Evolutionary conservation across 805 yeast species (phyloP).

Genomic region (Candida fluviatilis): DNA sequence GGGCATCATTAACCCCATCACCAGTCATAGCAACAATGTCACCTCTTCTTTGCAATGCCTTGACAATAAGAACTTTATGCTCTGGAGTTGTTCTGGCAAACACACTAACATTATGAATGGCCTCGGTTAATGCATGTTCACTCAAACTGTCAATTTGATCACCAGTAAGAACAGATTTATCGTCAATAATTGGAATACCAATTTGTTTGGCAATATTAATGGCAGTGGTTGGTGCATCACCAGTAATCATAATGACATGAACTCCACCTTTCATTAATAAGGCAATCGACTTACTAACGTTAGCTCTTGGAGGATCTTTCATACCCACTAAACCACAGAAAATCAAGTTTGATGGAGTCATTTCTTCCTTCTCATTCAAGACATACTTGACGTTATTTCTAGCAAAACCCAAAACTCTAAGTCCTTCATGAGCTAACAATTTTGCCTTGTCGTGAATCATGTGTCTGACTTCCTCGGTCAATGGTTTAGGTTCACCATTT

Average conservation of each 20-base stretch:
- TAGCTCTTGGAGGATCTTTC: conserved; percentile 97
- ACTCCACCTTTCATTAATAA: conserved; percentile 88
- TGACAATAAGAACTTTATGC: conserved; percentile 84
- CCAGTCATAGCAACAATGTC: conserved; percentile 99
- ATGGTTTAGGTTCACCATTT: conserved; percentile 54
- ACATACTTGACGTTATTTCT: conserved; percentile 36
- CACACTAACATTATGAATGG: conserved; percentile 77
- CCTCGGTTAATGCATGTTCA: conserved; percentile 68
- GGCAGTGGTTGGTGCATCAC: conserved; percentile 88
- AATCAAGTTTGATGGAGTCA: conserved; percentile 53
- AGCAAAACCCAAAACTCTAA: conserved; percentile 83
- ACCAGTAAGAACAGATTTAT: conserved; percentile 76
- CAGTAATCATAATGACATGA: conserved; percentile 97
- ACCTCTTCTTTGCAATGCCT: conserved; percentile 85
- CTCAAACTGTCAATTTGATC: conserved; percentile 71
- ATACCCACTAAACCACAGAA: conserved; percentile 90
- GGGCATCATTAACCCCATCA: conserved; percentile 98
- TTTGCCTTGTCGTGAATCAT: conserved; percentile 56
- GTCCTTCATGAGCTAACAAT: conserved; percentile 72
- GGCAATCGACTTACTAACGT: conserved; percentile 71
- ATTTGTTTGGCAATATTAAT: conserved; percentile 79
- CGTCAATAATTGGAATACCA: conserved; percentile 76
- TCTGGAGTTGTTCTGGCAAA: conserved; percentile 96
- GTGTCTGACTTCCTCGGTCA: conserved; percentile 47
- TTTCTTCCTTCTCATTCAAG: conserved; percentile 22